A percentile compares a stretch with the other conserved stretches of the same genome.
Conservation (phyloP, 1,284 basidiomycete species). For the Cystobasidium slooffiae region DNA sequence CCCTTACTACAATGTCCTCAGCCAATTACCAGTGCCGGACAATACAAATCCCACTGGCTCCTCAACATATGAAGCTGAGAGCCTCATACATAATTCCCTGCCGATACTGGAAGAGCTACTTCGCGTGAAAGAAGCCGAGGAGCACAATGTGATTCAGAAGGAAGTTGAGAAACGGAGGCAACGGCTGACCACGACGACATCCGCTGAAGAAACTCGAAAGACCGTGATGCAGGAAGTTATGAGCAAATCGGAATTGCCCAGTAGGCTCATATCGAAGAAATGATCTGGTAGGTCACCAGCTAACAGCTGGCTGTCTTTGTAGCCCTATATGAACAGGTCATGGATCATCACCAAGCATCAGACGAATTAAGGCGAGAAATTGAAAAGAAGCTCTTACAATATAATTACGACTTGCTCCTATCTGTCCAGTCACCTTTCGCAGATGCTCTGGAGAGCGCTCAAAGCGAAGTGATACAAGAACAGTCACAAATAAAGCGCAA, state of each 20-base stretch:
- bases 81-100: conserved; percentile 70
- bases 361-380: conserved; percentile 71
- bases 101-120: conserved; percentile 72
- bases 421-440: conserved; percentile 62
- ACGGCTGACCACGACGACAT: conserved; percentile 65
- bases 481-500: conserved; percentile 55
- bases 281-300: conserved; percentile 26
- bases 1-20: conserved; percentile 68
- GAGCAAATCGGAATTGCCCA: conserved; percentile 47
- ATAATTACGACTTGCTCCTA: conserved; percentile 66
- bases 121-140: conserved; percentile 65
- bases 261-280: conserved; percentile 29
- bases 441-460: conserved; percentile 50
- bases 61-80: conserved; percentile 63
- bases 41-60: conserved; percentile 68
- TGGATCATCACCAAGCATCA: conserved; percentile 74
- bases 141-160: conserved; percentile 63
- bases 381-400: conserved; percentile 71
- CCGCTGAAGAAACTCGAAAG: conserved; percentile 53
- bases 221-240: conserved; percentile 54
- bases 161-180: conserved; percentile 77
- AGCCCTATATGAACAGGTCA: conserved; percentile 69
- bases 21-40: conserved; percentile 72
- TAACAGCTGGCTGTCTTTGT: conserved; percentile 56
- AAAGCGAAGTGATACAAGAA: conserved; percentile 54